Percentiles rank a stretch among this genome's conserved stretches.
Conservation (phyloP, 164 flowering plant species). For the Aristolochia californica region DNA sequence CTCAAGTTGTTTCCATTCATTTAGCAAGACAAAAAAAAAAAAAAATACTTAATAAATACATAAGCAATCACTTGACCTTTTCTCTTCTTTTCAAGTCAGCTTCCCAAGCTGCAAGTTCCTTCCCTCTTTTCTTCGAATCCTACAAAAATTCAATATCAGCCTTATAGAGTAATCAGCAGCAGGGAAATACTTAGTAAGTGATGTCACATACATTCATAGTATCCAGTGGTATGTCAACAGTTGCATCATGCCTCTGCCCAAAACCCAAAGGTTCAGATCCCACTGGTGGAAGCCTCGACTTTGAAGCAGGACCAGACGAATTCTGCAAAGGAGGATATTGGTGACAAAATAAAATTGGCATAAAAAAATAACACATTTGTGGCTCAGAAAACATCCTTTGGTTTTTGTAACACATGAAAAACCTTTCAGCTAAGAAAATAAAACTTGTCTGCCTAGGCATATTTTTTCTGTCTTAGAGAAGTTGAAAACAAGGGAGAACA, state of each 20-base stretch:
- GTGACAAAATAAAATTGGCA: background rate
- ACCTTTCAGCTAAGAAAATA: too few species aligned
- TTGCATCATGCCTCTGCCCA: conserved; percentile 69
- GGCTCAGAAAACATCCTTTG: too few species aligned
- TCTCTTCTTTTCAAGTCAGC: conserved; percentile 74
- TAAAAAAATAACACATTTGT: too few species aligned
- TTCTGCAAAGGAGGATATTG: conserved; percentile 35
- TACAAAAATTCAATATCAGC: conserved; percentile 3
- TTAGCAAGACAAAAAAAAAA: background rate
- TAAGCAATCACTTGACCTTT: conserved; percentile 35
- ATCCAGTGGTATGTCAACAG: conserved; percentile 78
- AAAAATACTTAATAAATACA: background rate
- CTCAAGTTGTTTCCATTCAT: too few species aligned
- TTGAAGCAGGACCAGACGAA: conserved; percentile 39
- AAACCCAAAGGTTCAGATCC: conserved; percentile 42
- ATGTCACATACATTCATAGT: conserved; percentile 7
- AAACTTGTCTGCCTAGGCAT: too few species aligned
- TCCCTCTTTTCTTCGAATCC: conserved; percentile 9
- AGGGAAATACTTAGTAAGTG: background rate
- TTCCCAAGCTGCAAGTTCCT: conserved; percentile 13
- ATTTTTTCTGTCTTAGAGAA: too few species aligned
- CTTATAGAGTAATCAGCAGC: background rate
- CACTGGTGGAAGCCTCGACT: conserved; percentile 45
- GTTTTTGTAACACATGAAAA: background rate
- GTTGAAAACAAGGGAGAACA: too few species aligned